Percentiles rank a stretch among this genome's conserved stretches.
Evolutionary conservation across 2,329 filamentous ascomycete genomes (phyloP).

Genomic region (Fonsecaea multimorphosa): DNA sequence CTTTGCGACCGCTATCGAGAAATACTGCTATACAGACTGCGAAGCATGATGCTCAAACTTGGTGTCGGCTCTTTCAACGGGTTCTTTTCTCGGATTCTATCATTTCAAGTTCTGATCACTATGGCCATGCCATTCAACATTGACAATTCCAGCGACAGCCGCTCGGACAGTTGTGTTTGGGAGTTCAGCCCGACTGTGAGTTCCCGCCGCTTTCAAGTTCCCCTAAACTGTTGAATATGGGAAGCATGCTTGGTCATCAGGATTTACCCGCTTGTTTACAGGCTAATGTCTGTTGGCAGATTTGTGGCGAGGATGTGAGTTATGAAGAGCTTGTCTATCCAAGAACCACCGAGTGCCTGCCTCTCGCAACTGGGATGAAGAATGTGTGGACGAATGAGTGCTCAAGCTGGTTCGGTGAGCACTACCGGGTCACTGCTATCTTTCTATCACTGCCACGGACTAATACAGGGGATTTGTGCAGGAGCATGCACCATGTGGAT

Average conservation of each 20-base stretch:
- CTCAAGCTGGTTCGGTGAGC: slow-evolving; percentile 13
- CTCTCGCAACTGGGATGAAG: slow-evolving; percentile 11
- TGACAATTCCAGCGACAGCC: background rate
- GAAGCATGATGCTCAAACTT: background rate
- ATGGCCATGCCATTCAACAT: slow-evolving; percentile 2
- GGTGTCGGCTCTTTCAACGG: background rate
- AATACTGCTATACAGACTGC: background rate
- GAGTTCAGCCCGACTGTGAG: slow-evolving; percentile 13
- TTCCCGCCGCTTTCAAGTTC: background rate
- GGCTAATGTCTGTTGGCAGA: background rate
- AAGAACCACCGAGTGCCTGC: slow-evolving; percentile 4
- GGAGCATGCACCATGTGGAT: slow-evolving; percentile 19
- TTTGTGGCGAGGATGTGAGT: slow-evolving; percentile 12
- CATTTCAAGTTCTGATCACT: background rate
- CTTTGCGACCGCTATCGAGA: background rate
- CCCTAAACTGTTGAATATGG: background rate
- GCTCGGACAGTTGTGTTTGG: slow-evolving; percentile 6
- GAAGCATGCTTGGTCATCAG: background rate
- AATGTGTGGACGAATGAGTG: slow-evolving; percentile 15
- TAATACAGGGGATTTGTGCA: background rate
- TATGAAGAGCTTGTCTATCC: slow-evolving; percentile 14
- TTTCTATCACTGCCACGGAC: background rate
- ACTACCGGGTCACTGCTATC: background rate
- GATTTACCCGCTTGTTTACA: background rate
- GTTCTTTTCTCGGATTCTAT: background rate